These are phyloP conservation scores for Saturnispora bothae DNA, from an alignment of 805 yeast species.

Conservation along the genomic window DNA sequence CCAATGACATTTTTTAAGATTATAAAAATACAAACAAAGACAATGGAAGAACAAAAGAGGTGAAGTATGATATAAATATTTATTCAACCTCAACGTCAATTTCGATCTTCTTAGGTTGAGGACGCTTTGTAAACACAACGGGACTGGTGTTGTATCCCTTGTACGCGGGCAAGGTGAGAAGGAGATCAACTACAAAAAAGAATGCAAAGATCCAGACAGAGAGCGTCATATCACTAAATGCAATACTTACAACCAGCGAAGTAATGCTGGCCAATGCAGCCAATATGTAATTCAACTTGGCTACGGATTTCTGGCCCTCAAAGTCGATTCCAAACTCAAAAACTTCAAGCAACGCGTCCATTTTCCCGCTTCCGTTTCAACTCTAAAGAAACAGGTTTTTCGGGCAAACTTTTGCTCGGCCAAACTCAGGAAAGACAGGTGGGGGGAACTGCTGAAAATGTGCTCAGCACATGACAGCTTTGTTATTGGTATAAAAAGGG, in stretches of 20 bases:
- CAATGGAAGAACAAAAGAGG: too few relatives aligned
- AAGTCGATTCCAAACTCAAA: slow-evolving; percentile 33
- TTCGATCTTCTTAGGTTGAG: slow-evolving; percentile 6
- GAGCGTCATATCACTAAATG: slow-evolving; percentile 33
- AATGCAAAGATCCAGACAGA: slow-evolving; percentile 32
- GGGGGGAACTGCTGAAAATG: background rate
- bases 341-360: slow-evolving; percentile 13
- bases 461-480: background rate
- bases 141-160: slow-evolving; percentile 41
- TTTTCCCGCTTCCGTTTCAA: too few relatives aligned
- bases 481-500: background rate
- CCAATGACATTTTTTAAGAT: too few relatives aligned
- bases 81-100: slow-evolving; percentile 10
- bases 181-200: slow-evolving; percentile 24
- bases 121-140: slow-evolving; percentile 35
- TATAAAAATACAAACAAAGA: too few relatives aligned
- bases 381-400: background rate
- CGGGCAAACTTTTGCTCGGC: too few relatives aligned
- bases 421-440: too few relatives aligned
- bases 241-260: slow-evolving; percentile 39
- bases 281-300: slow-evolving; percentile 20
- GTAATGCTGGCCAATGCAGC: slow-evolving; percentile 27
- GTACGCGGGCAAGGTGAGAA: slow-evolving; percentile 49
- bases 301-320: slow-evolving; percentile 40
- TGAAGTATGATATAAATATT: too few relatives aligned